phyloP scores from a whole-genome alignment of 768 basidiomycete species.

The Amanita polypyramis region DNA sequence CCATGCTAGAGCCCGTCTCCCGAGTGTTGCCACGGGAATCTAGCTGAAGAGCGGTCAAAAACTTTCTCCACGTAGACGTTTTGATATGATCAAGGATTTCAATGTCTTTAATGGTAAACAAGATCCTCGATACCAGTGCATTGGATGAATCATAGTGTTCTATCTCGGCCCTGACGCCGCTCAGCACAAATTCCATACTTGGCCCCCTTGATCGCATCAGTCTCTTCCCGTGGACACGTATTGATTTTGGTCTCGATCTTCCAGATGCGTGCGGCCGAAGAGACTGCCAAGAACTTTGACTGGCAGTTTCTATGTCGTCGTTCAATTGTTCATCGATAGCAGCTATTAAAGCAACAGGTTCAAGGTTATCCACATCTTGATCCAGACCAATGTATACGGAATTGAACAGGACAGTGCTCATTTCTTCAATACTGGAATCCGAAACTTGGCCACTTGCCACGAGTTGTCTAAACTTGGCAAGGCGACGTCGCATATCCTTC shows the following conservation, averaged over 20 bases:
- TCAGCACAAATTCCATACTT: constrained; percentile 77
- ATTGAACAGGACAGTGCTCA: constrained; percentile 78
- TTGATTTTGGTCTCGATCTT: constrained; percentile 28
- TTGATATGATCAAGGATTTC: constrained; percentile 97
- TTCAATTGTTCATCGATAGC: constrained; percentile 89
- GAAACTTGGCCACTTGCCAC: constrained; percentile 84
- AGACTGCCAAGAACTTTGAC: constrained; percentile 87
- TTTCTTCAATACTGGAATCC: constrained; percentile 63
- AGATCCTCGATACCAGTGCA: constrained; percentile 50
- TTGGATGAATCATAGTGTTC: constrained; percentile 52
- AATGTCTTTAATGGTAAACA: constrained; percentile 58
- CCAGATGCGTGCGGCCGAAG: constrained; percentile 42
- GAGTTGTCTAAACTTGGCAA: constrained; percentile 86
- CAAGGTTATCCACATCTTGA: constrained; percentile 61
- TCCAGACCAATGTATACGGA: constrained; percentile 91
- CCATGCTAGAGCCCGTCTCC: constrained; percentile 91
- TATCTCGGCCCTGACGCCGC: constrained; percentile 51
- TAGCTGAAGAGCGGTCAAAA: constrained; percentile 75
- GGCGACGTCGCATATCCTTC: constrained; percentile 74
- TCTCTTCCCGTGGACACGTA: constrained; percentile 43
- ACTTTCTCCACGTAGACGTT: constrained; percentile 98
- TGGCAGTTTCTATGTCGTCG: constrained; percentile 63
- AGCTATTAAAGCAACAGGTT: constrained; percentile 69
- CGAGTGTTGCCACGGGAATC: constrained; percentile 83
- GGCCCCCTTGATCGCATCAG: constrained; percentile 67